phyloP scores from a whole-genome alignment of 2,329 filamentous ascomycete genomes.

The Neonectria faginata region DNA sequence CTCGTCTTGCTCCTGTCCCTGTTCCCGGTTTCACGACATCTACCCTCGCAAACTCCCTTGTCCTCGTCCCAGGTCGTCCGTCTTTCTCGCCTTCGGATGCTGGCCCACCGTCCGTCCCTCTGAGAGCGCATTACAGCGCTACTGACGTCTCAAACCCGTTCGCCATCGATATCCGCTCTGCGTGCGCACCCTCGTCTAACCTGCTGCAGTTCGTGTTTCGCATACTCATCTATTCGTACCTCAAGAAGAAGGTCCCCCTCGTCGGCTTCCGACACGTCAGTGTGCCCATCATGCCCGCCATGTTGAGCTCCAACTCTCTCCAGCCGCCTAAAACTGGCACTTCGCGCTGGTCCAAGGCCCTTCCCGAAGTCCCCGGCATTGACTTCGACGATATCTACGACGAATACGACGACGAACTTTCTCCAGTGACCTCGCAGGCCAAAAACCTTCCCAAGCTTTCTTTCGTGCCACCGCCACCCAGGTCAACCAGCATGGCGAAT shows the following conservation, averaged over 20 bases:
- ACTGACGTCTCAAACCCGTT: conserved; percentile 6
- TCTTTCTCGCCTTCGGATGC: conserved; percentile 16
- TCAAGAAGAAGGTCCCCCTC: conserved; percentile 38
- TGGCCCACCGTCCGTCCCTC: conserved; percentile 9
- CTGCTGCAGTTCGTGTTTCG: conserved; percentile 43
- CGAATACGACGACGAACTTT: conserved; percentile 36
- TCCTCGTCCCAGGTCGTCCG: neutral
- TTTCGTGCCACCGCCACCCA: conserved; percentile 41
- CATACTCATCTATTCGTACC: conserved; percentile 36
- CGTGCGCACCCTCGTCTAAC: conserved; percentile 5
- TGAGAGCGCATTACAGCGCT: conserved; percentile 24
- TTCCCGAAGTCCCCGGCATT: conserved; percentile 61
- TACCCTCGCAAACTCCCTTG: neutral
- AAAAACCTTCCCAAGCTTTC: conserved; percentile 43
- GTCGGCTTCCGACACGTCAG: conserved; percentile 25
- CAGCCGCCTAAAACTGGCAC: conserved; percentile 54
- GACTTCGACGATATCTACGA: conserved; percentile 38
- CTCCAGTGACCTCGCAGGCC: conserved; percentile 35
- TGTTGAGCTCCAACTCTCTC: conserved; percentile 40
- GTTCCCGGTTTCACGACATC: conserved; percentile 13
- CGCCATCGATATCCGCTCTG: conserved; percentile 4
- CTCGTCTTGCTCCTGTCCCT: conserved; percentile 1
- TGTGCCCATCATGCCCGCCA: conserved; percentile 39
- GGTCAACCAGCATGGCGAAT: conserved; percentile 40
- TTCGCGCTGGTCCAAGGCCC: conserved; percentile 70